Conservation (phyloP, 805 yeast species). For the Metschnikowia picachoensis region DNA sequence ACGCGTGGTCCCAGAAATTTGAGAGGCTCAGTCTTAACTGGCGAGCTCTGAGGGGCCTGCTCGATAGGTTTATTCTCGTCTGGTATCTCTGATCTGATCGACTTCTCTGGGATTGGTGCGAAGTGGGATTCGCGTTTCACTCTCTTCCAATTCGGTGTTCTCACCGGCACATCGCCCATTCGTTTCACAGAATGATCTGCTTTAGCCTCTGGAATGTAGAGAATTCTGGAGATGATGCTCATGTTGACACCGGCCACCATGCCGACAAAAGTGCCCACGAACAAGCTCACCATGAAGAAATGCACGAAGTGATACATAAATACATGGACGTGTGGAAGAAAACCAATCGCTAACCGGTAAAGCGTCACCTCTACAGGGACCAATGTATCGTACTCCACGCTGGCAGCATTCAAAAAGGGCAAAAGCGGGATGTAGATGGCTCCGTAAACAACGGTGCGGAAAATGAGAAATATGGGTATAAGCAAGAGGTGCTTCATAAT, state of each 20-base stretch:
- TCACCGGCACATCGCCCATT: neutral
- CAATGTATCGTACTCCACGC: conserved; percentile 11
- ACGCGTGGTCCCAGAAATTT: neutral
- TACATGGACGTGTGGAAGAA: conserved; percentile 13
- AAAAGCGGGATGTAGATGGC: conserved; percentile 16
- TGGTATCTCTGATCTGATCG: neutral
- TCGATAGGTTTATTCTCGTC: neutral
- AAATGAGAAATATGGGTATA: conserved; percentile 13
- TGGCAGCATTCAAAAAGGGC: conserved; percentile 12
- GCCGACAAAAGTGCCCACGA: conserved; percentile 17
- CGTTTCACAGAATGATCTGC: neutral
- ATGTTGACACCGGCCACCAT: conserved; percentile 16
- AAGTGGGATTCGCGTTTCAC: conserved; percentile 1
- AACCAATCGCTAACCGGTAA: conserved; percentile 6
- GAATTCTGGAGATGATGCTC: conserved; percentile 7
- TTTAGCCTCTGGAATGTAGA: conserved; percentile 2
- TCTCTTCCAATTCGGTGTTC: conserved; percentile 3
- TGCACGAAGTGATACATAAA: conserved; percentile 13
- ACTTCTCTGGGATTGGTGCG: neutral
- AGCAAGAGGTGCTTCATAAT: conserved; percentile 12
- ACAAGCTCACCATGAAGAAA: conserved; percentile 15
- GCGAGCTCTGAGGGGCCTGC: neutral
- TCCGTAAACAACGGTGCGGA: conserved; percentile 17
- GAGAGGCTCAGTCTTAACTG: conserved; percentile 1
- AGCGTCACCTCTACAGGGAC: conserved; percentile 18